These are phyloP conservation scores for Starmerella potacharoeniae DNA, from an alignment of 805 yeast genomes.

Conservation along the genomic window DNA sequence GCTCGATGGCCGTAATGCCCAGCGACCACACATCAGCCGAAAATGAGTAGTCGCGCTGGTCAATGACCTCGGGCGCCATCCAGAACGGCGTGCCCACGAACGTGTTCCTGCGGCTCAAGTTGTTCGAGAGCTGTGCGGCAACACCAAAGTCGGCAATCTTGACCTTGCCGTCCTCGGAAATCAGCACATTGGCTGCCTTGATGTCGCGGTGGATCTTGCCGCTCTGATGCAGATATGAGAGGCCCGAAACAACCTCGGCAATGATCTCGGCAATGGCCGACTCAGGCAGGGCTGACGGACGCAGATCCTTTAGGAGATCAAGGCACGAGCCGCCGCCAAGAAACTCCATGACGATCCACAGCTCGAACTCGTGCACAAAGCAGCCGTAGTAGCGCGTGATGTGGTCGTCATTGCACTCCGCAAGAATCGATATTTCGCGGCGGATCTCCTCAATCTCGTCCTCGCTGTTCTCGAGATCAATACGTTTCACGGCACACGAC, in stretches of 20 bases:
- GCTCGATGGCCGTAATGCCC: slow-evolving; percentile 67
- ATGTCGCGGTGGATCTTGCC: slow-evolving; percentile 85
- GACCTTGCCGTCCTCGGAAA: slow-evolving; percentile 59
- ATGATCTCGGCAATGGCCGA: slow-evolving; percentile 43
- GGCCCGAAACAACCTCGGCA: slow-evolving; percentile 46
- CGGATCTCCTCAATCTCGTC: slow-evolving; percentile 66
- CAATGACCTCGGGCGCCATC: slow-evolving; percentile 99
- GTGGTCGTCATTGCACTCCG: slow-evolving; percentile 52
- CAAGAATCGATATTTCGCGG: slow-evolving; percentile 55
- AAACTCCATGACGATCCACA: slow-evolving; percentile 74
- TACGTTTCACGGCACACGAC: slow-evolving; percentile 32
- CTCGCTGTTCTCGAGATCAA: slow-evolving; percentile 53
- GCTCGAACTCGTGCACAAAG: slow-evolving; percentile 53
- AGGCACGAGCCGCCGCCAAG: slow-evolving; percentile 68
- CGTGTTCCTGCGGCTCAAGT: slow-evolving; percentile 39
- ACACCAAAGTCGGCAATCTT: slow-evolving; percentile 95
- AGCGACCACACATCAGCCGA: slow-evolving; percentile 72
- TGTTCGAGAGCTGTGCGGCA: slow-evolving; percentile 63
- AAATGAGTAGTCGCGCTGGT: slow-evolving; percentile 66
- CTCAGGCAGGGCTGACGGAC: slow-evolving; percentile 44
- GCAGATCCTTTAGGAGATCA: slow-evolving; percentile 39
- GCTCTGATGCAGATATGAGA: slow-evolving; percentile 52
- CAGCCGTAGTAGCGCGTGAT: slow-evolving; percentile 63
- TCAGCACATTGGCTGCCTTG: slow-evolving; percentile 79
- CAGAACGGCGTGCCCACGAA: slow-evolving; percentile 55